Percentiles rank a stretch among this genome's conserved stretches.
Conservation (phyloP, 306 rosid species). For the Vigna unguiculata region DNA sequence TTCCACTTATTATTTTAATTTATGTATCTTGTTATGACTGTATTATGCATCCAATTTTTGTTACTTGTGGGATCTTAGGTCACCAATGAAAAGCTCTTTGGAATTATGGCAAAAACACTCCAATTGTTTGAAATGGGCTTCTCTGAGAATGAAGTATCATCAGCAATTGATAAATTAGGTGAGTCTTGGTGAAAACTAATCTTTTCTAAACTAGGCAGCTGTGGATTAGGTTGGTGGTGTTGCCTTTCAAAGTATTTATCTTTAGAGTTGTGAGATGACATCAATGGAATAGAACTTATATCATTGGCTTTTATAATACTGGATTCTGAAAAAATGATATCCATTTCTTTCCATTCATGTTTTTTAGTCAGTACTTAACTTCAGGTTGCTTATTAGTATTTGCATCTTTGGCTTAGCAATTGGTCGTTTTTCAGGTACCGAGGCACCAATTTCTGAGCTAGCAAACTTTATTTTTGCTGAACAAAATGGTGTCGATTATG, state of each 20-base stretch:
- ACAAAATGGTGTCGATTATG: constrained; percentile 60
- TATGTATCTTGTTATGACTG: neutral
- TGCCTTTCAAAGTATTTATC: constrained; percentile 30
- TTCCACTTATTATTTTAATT: neutral
- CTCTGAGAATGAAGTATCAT: constrained; percentile 87
- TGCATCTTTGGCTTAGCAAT: constrained; percentile 31
- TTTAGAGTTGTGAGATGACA: constrained; percentile 27
- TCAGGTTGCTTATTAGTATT: constrained; percentile 38
- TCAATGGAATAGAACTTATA: constrained; percentile 13
- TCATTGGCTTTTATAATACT: constrained; percentile 29
- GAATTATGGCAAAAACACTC: constrained; percentile 89
- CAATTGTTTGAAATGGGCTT: constrained; percentile 94
- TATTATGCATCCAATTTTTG: constrained; percentile 30
- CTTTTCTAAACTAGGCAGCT: constrained; percentile 19
- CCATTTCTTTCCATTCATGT: constrained; percentile 3
- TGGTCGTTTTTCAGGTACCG: constrained; percentile 66
- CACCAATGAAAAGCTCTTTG: constrained; percentile 73
- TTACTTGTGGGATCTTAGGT: constrained; percentile 51
- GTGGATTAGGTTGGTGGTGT: constrained; percentile 17
- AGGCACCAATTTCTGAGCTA: constrained; percentile 70
- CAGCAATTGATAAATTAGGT: constrained; percentile 85
- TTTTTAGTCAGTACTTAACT: constrained; percentile 11
- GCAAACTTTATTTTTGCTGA: constrained; percentile 71
- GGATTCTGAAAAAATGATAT: constrained; percentile 38
- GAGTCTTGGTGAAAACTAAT: constrained; percentile 48